phyloP scores from a whole-genome alignment of 768 basidiomycete species.

The Basidioascus undulatus region DNA sequence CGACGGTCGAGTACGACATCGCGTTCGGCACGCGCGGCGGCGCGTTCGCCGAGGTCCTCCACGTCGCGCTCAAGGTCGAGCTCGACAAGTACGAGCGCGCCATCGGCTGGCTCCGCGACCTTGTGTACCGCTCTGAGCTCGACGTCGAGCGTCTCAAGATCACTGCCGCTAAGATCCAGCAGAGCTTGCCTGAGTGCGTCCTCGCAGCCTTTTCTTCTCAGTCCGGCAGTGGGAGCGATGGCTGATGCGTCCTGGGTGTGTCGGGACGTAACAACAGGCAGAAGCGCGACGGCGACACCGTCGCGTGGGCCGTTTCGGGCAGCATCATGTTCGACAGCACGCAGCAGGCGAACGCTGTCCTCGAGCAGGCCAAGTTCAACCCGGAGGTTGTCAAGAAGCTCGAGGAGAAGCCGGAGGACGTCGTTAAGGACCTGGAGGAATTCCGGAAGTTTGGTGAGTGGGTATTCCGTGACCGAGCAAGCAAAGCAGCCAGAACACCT shows the following conservation, averaged over 20 bases:
- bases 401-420: constrained; percentile 42
- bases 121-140: constrained; percentile 51
- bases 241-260: too few species aligned
- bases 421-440: constrained; percentile 49
- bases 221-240: too few species aligned
- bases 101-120: constrained; percentile 61
- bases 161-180: constrained; percentile 63
- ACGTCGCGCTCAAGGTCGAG: constrained; percentile 66
- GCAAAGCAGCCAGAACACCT: not conserved
- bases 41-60: constrained; percentile 43
- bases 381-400: constrained; percentile 48
- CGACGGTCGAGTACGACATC: constrained; percentile 67
- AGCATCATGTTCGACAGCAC: constrained; percentile 27
- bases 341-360: constrained; percentile 24
- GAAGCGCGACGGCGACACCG: constrained; percentile 67
- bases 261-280: too few species aligned
- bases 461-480: not conserved
- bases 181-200: constrained; percentile 76
- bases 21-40: constrained; percentile 33
- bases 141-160: constrained; percentile 60
- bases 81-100: constrained; percentile 51
- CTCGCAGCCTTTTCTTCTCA: too few species aligned
- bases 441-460: constrained; percentile 41
- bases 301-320: constrained; percentile 45
- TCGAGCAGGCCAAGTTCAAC: constrained; percentile 53